Evolutionary conservation across 768 basidiomycete species (phyloP).

Genomic region (Paxillus ammoniavirescens): DNA sequence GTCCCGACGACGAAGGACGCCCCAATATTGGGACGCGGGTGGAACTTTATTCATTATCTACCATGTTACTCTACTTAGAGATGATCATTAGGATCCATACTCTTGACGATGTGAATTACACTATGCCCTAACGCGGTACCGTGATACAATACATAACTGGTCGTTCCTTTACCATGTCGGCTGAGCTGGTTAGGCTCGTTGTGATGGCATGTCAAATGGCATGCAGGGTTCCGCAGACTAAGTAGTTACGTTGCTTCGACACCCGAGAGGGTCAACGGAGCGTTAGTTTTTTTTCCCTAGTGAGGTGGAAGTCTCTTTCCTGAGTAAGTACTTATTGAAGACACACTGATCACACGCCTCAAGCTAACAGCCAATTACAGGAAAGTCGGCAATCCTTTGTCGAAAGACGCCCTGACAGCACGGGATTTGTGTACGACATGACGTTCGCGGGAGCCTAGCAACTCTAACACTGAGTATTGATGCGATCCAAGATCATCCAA

Average conservation of each 20-base stretch:
- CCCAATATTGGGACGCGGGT: background rate
- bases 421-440: background rate
- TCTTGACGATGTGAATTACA: slow-evolving; percentile 1
- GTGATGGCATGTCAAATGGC: too few relatives aligned
- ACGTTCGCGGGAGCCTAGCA: too few relatives aligned
- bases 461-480: too few relatives aligned
- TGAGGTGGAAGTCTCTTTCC: too few relatives aligned
- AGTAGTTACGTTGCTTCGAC: background rate
- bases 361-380: too few relatives aligned
- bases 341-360: too few relatives aligned
- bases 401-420: background rate
- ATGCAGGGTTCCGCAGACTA: too few relatives aligned
- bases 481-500: too few relatives aligned
- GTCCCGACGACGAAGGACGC: background rate
- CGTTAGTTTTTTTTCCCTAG: too few relatives aligned
- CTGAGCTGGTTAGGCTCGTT: background rate
- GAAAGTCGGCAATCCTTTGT: background rate
- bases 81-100: background rate
- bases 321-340: too few relatives aligned
- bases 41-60: slow-evolving; percentile 1
- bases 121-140: background rate
- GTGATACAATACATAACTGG: background rate
- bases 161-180: background rate
- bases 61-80: background rate
- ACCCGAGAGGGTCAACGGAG: too few relatives aligned